A percentile compares a stretch with the other conserved stretches of the same genome.
phyloP scores from a whole-genome alignment of 2,329 filamentous ascomycete genomes.

The Arthroderma uncinatum region DNA sequence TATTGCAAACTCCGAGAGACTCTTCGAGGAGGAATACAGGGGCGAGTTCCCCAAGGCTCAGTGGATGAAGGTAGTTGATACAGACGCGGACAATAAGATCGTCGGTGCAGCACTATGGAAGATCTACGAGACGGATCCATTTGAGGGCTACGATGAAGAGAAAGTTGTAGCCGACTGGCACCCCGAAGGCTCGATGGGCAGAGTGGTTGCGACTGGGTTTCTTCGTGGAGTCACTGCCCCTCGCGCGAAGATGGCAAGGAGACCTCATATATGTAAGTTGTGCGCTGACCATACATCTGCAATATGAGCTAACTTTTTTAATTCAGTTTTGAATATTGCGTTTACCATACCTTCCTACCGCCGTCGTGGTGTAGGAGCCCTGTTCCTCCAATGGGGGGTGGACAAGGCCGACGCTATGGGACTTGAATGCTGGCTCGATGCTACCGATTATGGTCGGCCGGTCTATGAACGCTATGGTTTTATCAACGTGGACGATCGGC shows the following conservation, averaged over 20 bases:
- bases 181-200: constrained; percentile 19
- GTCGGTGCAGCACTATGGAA: constrained; percentile 24
- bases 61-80: constrained; percentile 26
- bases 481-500: constrained; percentile 6
- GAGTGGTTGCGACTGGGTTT: constrained; percentile 16
- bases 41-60: constrained; percentile 19
- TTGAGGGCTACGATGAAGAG: constrained; percentile 11
- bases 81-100: constrained; percentile 20
- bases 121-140: constrained; percentile 22
- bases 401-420: constrained; percentile 20
- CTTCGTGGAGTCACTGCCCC: constrained; percentile 15
- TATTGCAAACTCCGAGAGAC: constrained; percentile 13
- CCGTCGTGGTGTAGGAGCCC: constrained; percentile 17
- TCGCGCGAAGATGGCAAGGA: constrained; percentile 14
- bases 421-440: constrained; percentile 20
- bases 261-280: constrained; percentile 19
- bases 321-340: constrained; percentile 18
- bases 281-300: neutral
- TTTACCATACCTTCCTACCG: constrained; percentile 22
- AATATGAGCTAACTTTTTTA: neutral
- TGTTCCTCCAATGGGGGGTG: constrained; percentile 21
- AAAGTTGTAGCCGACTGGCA: constrained; percentile 22
- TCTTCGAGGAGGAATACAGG: constrained; percentile 19
- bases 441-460: constrained; percentile 13
- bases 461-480: constrained; percentile 15